Evolutionary conservation across 495 filamentous ascomycete species (phyloP), one percentile per base, ranked within the genome.

Genomic region (Articulospora tetracladia): DNA sequence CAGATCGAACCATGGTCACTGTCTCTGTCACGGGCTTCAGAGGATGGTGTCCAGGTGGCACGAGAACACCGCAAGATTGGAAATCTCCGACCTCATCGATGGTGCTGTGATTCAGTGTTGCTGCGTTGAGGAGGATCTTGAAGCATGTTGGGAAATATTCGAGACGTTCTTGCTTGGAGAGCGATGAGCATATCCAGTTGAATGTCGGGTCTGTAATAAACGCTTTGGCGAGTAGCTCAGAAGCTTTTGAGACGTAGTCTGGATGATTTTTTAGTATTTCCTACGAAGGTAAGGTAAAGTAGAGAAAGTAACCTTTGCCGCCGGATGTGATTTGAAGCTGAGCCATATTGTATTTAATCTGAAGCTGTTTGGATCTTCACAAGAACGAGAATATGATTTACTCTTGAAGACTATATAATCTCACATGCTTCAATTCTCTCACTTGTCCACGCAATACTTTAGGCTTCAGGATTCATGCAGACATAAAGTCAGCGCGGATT

Each of bases 141-240:
- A 58, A 58, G 26, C 47, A 58, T 20, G 48, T 50, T 3, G 61
- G 61, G 17, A 58, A 39, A 28, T 63, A 63, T 1, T 49, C 28
- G 30, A 46, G 17, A n/a, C 56, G 47, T 1, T 13, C 26, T 25
- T 44, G 12, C 7, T n/a, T n/a, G 1, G 48, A n/a, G 28, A 63
- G 44, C 4, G 47, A 47, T 4, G 11, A 25, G 26, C 58, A 56
- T n/a, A 63, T 11, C 17, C 53, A 63, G 10, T 30, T 59, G 3
- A 59, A 54, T 17, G 54, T 27, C 1, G 61, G 48, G 25, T 58
- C 61, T 8, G 27, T 20, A 0, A 11, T 32, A 39, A 58, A 63
- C 13, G 28, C 49, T 26, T 44, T 54, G 47, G 23, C 36, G n/a
- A 58, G 49, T 15, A 63, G 48, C 15, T 50, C 23, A 12, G 56